Conservation (phyloP, 108 stramenopile genomes). For the Nannochloropsis gaditana region DNA sequence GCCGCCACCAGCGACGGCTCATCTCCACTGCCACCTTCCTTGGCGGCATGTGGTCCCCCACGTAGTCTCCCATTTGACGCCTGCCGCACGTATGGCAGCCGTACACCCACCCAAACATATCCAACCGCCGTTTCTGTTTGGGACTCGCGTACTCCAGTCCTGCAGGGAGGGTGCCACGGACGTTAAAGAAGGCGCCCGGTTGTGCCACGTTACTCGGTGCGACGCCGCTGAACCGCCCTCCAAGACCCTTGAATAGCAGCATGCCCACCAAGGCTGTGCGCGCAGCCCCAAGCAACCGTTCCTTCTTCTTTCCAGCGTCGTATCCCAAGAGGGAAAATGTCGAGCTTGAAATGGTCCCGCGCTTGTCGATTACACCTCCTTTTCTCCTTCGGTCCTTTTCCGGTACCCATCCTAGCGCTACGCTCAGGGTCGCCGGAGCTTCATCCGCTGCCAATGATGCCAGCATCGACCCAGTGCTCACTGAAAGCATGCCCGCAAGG, state of each 20-base stretch:
- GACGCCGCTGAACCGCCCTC: neutral
- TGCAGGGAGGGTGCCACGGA: neutral
- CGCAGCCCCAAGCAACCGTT: neutral
- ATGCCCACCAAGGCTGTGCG: conserved; percentile 11
- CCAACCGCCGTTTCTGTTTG: neutral
- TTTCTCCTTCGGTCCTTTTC: neutral
- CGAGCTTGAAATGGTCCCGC: neutral
- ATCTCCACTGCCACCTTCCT: conserved; percentile 63
- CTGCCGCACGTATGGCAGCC: neutral
- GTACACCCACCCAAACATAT: neutral
- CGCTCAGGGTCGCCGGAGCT: neutral
- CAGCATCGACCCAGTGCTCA: neutral
- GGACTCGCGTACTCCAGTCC: neutral
- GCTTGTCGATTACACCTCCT: neutral
- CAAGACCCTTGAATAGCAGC: neutral
- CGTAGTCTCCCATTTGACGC: conserved; percentile 49
- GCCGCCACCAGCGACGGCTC: conserved; percentile 59
- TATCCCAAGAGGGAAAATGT: neutral
- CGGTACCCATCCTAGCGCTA: neutral
- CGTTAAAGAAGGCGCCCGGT: neutral
- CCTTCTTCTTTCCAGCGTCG: neutral
- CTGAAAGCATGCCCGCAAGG: neutral
- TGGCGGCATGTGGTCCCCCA: conserved; percentile 83
- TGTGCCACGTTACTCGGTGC: neutral
- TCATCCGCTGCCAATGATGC: neutral